phyloP scores from a whole-genome alignment of 2,329 filamentous ascomycete species.

The Ciborinia camelliae region DNA sequence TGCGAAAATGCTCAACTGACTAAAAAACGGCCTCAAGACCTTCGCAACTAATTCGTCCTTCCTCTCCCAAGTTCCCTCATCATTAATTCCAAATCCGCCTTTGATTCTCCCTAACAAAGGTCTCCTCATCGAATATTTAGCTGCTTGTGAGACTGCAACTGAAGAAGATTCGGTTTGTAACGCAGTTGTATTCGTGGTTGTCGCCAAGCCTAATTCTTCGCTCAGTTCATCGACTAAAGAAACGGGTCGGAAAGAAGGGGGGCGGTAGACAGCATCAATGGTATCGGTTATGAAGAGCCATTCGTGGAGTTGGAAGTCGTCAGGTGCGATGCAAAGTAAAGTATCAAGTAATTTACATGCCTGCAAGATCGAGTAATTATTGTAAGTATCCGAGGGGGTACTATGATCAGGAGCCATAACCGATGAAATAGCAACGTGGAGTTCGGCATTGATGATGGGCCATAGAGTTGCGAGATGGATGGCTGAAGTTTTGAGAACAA shows the following conservation, averaged over 20 bases:
- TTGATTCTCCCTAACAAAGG: slow-evolving; percentile 41
- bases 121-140: slow-evolving; percentile 33
- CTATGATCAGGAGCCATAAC: slow-evolving; percentile 66
- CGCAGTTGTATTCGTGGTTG: slow-evolving; percentile 19
- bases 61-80: slow-evolving; percentile 55
- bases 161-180: slow-evolving; percentile 25
- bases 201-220: slow-evolving; percentile 57
- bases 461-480: slow-evolving; percentile 81
- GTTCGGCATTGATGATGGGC: slow-evolving; percentile 83
- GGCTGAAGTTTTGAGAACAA: slow-evolving; percentile 74
- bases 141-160: slow-evolving; percentile 24
- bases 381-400: slow-evolving; percentile 66
- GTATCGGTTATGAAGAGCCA: slow-evolving; percentile 98
- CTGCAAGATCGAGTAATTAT: slow-evolving; percentile 74
- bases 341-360: slow-evolving; percentile 91
- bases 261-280: slow-evolving; percentile 89
- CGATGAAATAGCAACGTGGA: slow-evolving; percentile 75
- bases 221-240: slow-evolving; percentile 83
- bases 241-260: slow-evolving; percentile 62
- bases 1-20: slow-evolving; percentile 84
- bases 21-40: slow-evolving; percentile 83
- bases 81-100: slow-evolving; percentile 44
- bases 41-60: slow-evolving; percentile 69
- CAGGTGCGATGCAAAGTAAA: slow-evolving; percentile 79
- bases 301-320: slow-evolving; percentile 97